Base-by-base conservation (phyloP, 2,329 filamentous ascomycete genomes). In the Colletotrichum orbiculare region DNA sequence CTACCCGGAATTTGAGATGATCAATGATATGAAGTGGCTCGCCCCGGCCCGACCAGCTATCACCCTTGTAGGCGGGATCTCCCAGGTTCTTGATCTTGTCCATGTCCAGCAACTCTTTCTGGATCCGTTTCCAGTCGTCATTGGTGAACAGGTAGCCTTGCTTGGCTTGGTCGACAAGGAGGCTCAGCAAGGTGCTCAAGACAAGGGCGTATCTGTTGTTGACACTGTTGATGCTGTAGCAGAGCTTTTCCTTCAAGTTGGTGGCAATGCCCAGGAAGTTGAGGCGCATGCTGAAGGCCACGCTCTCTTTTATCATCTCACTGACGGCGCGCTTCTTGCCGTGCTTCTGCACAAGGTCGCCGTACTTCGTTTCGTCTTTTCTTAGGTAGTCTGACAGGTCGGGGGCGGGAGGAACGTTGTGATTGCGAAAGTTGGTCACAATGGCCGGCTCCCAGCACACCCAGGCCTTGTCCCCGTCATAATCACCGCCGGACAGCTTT, bases 401-500 rank as follows among this genome's bases (percentile, higher is more conserved):
- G 0, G 77, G 77, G 8, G 74, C 59, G 1, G 72, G 38, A 0
- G 85, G 86, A 6, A 83, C 75, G 0, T 82, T 78, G 0, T 87
- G 86, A 63, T 91, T 93, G 5, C 71, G 69, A 69, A 95, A 95
- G n/a, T 87, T 87, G 6, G 79, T 70, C 0, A 92, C 90, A 3
- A 96, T 83, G 0, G 78, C 75, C 0, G 81, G 78, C 35, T 94
- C 91, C 90, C 90, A 95, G 71, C 90, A 93, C 0, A 93, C 77
- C 91, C 91, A 94, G 5, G 91, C 87, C n/a, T 80, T 84, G 67
- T 96, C 92, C 0, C 92, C 92, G 69, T 95, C 92, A 67, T 94
- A 95, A 71, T 95, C 92, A 0, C 92, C 92, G 0, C 92, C 92
- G 1, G 91, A 92, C 0, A 95, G 79, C 70, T 89, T 89, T 8